Percentiles rank a stretch among this genome's conserved stretches.
Evolutionary conservation across 768 basidiomycete species (phyloP).

Genomic region (Coprinopsis cinerea): DNA sequence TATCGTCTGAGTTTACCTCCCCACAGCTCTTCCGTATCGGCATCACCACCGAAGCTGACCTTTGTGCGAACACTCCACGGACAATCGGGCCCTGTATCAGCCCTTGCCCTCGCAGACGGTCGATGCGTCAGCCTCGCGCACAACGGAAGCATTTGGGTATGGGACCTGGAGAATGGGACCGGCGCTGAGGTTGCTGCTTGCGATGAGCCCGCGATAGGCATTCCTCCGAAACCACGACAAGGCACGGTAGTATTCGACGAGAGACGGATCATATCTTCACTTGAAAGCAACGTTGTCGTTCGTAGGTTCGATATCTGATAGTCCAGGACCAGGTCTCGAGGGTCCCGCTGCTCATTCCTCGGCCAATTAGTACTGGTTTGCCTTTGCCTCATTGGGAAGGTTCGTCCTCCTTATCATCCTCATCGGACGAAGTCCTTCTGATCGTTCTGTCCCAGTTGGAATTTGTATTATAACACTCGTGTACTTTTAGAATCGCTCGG

Average conservation of each 20-base stretch:
- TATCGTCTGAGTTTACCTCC: slow-evolving; percentile 65
- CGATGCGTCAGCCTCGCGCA: slow-evolving; percentile 71
- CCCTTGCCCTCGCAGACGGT: slow-evolving; percentile 73
- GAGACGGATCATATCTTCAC: slow-evolving; percentile 56
- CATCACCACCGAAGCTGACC: slow-evolving; percentile 54
- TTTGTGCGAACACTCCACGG: slow-evolving; percentile 72
- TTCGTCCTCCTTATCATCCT: slow-evolving; percentile 6
- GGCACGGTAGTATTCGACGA: slow-evolving; percentile 69
- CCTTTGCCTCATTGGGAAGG: not conserved
- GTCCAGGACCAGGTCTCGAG: slow-evolving; percentile 1
- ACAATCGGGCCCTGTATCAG: slow-evolving; percentile 57
- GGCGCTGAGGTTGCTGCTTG: slow-evolving; percentile 37
- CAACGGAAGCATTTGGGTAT: slow-evolving; percentile 77
- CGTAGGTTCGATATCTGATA: slow-evolving; percentile 54
- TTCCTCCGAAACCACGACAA: slow-evolving; percentile 17
- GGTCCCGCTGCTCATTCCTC: slow-evolving; percentile 10
- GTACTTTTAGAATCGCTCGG: slow-evolving; percentile 6
- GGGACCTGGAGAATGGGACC: slow-evolving; percentile 69
- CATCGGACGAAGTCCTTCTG: slow-evolving; percentile 4
- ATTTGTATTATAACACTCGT: slow-evolving; percentile 4
- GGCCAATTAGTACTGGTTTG: slow-evolving; percentile 4
- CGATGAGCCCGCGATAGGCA: slow-evolving; percentile 17
- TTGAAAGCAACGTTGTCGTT: slow-evolving; percentile 37
- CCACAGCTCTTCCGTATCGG: slow-evolving; percentile 38
- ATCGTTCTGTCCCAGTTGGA: slow-evolving; percentile 1